A percentile compares a stretch with the other conserved stretches of the same genome.
These are phyloP conservation scores for Leersia perrieri DNA, from an alignment of 176 grass and related monocot genomes.

Conservation along the genomic window DNA sequence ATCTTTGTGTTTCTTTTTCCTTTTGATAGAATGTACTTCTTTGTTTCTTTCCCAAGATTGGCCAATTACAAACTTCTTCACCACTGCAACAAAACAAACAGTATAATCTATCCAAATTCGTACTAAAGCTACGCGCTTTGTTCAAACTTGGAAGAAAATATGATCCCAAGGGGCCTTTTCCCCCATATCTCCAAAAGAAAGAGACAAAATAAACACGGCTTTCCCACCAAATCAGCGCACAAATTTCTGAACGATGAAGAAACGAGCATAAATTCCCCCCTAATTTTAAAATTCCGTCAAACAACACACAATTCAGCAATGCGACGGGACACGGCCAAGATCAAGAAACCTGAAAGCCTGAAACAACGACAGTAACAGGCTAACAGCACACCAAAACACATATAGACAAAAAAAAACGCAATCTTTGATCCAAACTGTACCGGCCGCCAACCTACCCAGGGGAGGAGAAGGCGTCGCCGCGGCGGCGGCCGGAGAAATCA, in stretches of 20 bases:
- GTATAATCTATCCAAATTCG: background rate
- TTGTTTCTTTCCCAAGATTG: background rate
- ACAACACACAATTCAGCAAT: background rate
- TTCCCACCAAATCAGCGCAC: constrained; percentile 18
- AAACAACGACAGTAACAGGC: background rate
- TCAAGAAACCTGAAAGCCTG: background rate
- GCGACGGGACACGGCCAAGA: background rate
- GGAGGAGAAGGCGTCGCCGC: constrained; percentile 13
- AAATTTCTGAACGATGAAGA: background rate
- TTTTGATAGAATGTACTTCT: background rate
- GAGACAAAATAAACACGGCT: background rate
- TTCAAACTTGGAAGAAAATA: background rate
- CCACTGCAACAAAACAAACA: background rate
- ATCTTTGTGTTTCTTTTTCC: background rate
- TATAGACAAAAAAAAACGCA: background rate
- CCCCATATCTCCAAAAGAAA: background rate
- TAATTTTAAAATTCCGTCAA: background rate
- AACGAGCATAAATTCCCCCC: background rate
- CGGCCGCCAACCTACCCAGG: constrained; percentile 19
- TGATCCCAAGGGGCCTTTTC: background rate
- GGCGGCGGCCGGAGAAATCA: background rate
- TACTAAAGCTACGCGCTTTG: background rate
- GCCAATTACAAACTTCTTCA: background rate
- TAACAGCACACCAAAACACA: background rate
- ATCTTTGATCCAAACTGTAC: background rate